Conservation (phyloP, 2,329 filamentous ascomycete species). For the Trichocomaceae sp. region DNA sequence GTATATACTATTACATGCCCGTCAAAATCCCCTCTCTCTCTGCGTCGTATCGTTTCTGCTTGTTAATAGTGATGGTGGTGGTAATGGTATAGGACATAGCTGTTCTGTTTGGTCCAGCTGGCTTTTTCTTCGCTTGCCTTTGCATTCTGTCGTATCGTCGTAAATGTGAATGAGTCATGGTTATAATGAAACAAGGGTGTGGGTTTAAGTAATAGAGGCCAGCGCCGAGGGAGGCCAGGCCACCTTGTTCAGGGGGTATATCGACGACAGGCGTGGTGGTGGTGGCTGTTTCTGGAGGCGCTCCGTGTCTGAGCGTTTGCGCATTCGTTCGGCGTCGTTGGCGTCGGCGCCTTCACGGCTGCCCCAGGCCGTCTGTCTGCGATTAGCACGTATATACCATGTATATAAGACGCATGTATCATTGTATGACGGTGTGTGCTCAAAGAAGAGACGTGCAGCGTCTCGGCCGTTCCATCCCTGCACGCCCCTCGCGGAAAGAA, state of each 20-base stretch:
- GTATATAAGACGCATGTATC: neutral
- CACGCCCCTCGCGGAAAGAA: neutral
- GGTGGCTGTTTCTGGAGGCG: conserved; percentile 20
- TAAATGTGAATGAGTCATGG: neutral
- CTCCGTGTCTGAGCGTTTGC: conserved; percentile 33
- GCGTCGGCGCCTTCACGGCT: conserved; percentile 86
- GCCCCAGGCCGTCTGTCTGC: conserved; percentile 79
- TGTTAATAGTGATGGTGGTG: too few species aligned
- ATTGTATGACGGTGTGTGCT: neutral
- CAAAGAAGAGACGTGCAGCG: neutral
- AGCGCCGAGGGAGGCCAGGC: conserved; percentile 2
- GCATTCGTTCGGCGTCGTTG: conserved; percentile 68
- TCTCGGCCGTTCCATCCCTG: neutral
- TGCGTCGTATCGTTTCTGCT: too few species aligned
- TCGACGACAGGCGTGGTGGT: neutral
- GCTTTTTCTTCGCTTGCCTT: neutral
- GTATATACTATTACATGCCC: conserved; percentile 9
- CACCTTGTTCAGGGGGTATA: conserved; percentile 9
- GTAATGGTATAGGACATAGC: neutral
- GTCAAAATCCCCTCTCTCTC: neutral
- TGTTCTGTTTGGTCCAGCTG: neutral
- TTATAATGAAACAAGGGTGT: too few species aligned
- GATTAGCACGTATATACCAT: neutral
- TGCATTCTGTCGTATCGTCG: neutral
- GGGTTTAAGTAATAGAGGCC: neutral